Evolutionary conservation across 306 rosid genomes (phyloP).

Genomic region (Bauhinia variegata): DNA sequence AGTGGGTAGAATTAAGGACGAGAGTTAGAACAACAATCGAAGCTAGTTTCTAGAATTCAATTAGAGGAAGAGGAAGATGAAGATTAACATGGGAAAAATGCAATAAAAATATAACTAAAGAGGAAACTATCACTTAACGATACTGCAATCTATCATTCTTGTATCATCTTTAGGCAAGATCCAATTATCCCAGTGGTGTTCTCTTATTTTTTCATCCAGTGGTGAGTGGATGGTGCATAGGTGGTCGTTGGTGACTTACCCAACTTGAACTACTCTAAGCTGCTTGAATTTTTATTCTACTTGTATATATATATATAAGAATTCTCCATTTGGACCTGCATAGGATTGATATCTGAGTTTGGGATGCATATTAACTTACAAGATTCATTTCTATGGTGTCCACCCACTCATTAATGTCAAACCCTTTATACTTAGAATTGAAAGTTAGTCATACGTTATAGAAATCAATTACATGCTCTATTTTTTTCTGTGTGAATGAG

Average conservation of each 20-base stretch:
- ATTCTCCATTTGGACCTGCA: not conserved
- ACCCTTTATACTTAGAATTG: conserved; percentile 11
- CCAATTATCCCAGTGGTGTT: not conserved
- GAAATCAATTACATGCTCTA: not conserved
- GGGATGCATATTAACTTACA: conserved; percentile 8
- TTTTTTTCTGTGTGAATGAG: not conserved
- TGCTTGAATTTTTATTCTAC: not conserved
- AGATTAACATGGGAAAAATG: not conserved
- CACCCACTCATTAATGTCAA: not conserved
- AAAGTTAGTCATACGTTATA: not conserved
- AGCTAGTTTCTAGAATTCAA: not conserved
- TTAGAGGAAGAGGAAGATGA: not conserved
- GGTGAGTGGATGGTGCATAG: not conserved
- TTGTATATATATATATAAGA: not conserved
- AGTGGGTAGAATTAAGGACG: not conserved
- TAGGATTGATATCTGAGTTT: not conserved
- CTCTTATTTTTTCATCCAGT: not conserved
- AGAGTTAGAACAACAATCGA: conserved; percentile 1
- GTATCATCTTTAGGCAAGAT: not conserved
- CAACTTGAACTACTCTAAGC: not conserved
- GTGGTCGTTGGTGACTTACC: not conserved
- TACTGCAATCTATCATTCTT: not conserved
- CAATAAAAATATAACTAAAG: too few relatives aligned
- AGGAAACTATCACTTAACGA: too few relatives aligned
- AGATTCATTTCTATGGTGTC: not conserved